Base-by-base conservation (phyloP, 352 stramenopile genomes). In the Blastocystis sp. region DNA sequence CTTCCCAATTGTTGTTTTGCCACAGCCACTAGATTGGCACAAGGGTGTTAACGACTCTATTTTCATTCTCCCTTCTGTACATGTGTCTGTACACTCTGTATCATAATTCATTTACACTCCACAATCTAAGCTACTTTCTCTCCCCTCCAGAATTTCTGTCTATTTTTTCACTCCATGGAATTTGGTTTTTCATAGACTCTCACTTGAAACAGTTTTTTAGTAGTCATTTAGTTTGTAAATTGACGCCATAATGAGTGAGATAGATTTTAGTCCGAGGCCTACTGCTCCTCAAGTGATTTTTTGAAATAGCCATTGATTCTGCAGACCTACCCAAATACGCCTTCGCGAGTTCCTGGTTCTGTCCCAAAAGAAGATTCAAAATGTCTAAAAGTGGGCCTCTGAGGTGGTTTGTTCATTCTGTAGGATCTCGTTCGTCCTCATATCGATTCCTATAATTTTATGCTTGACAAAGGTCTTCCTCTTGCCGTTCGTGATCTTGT, bases 401-500 rank as follows among this genome's bases (percentile, higher is more conserved):
- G 45, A 8, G n/a, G 0, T 66, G 43, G 53, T 64, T 26, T 13
- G n/a, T 64, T 24, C 63, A 16, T 59, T 65, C 45, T 87, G 30
- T 54, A 90, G 37, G 90, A 91, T n/a, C 93, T 99, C 56, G 95
- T 98, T 62, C 92, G 93, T 68, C 96, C 96, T n/a, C 97, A 99
- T 91, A 93, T 99, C 56, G 95, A 98, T 78, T 98, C 95, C 69
- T 99, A 98, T 92, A 97, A 99, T 91, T 98, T 96, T 90, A 98
- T 98, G 90, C 91, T 99, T 4, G 95, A 96, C 24, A 93, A 98
- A 54, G 96, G 96, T n/a, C 92, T 99, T 24, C 87, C 94, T 59
- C 91, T 96, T 43, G 96, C 95, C 3, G 94, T 99, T 30, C 92
- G 94, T 43, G 94, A 98, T 91, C 94, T 99, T 63, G 90, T 91